Evolutionary conservation across 805 yeast genomes (phyloP), one percentile per base, ranked within the genome.

Genomic region (Pichia rugopelliculosa): DNA sequence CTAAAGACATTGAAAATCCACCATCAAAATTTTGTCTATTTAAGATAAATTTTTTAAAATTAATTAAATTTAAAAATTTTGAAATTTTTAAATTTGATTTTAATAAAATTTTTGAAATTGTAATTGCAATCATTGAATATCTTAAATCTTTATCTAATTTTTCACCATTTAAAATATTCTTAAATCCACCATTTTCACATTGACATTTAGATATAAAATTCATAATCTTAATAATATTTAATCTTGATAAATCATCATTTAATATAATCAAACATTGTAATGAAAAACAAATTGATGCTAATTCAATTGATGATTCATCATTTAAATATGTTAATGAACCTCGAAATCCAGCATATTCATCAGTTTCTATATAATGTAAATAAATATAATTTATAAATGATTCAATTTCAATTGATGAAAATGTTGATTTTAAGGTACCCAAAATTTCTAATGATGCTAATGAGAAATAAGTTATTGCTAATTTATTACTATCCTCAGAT

Each of bases 261-360:
- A 85, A 65, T n/a, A 77, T 66, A 1, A 79, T 59, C 36, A 85
- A 67, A 11, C 74, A 68, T 33, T 78, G 74, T 30, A 89, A 62
- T 2, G 87, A 90, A 66, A 89, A 85, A 54, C 81, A 79, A 0
- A 96, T 89, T 6, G 89, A 79, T 0, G 91, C 77, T 7, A 87
- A 62, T 53, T 79, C 83, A 1, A 90, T 77, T 1, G 79, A 67
- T 57, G 15, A 20, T 36, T 82, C 89, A 56, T 78, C 81, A 10
- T 42, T 44, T 3, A 54, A 54, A 56, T 80, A 82, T 2, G 74
- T 68, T 23, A 67, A 55, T 8, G 84, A 79, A 1, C 87, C 78
- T 46, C 87, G 62, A 60, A 85, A 85, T 0, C 86, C 80, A 30
- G 44, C 53, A 36, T 46, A 51, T 8, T 61, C 67, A 0, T 62